phyloP scores from a whole-genome alignment of 805 yeast species.

The Candida pseudoglaebosa region DNA sequence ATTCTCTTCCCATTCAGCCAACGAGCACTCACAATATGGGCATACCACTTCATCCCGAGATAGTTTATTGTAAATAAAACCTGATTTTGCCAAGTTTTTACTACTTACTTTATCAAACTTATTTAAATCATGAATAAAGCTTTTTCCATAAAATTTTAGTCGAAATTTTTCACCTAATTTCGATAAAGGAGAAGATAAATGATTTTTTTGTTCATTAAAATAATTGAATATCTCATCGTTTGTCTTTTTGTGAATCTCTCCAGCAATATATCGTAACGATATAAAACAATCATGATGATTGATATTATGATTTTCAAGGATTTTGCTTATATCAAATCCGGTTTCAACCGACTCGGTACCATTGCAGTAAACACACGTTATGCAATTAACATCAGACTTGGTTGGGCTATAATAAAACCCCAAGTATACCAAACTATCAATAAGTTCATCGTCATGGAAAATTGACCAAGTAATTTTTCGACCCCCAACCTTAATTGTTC shows the following conservation, averaged over 20 bases:
- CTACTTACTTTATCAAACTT: slow-evolving; percentile 34
- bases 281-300: not conserved
- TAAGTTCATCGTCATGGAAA: slow-evolving; percentile 5
- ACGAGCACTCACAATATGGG: slow-evolving; percentile 21
- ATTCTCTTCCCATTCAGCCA: slow-evolving; percentile 51
- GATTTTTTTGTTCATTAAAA: not conserved
- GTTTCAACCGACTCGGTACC: slow-evolving; percentile 15
- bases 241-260: not conserved
- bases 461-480: slow-evolving; percentile 9
- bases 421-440: slow-evolving; percentile 41
- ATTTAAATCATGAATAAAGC: slow-evolving; percentile 44
- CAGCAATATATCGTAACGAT: slow-evolving; percentile 1
- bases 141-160: slow-evolving; percentile 33
- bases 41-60: slow-evolving; percentile 34
- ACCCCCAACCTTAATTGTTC: slow-evolving; percentile 13
- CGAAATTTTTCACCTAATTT: slow-evolving; percentile 29
- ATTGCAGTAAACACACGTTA: slow-evolving; percentile 57
- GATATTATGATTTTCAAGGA: not conserved
- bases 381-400: slow-evolving; percentile 43
- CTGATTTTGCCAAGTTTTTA: slow-evolving; percentile 43
- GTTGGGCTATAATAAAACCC: slow-evolving; percentile 62
- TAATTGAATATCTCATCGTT: not conserved
- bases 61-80: slow-evolving; percentile 34
- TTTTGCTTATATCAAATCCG: not conserved
- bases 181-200: slow-evolving; percentile 20